Conservation (phyloP, 345 rosid species). For the Rubroshorea leprosula region DNA sequence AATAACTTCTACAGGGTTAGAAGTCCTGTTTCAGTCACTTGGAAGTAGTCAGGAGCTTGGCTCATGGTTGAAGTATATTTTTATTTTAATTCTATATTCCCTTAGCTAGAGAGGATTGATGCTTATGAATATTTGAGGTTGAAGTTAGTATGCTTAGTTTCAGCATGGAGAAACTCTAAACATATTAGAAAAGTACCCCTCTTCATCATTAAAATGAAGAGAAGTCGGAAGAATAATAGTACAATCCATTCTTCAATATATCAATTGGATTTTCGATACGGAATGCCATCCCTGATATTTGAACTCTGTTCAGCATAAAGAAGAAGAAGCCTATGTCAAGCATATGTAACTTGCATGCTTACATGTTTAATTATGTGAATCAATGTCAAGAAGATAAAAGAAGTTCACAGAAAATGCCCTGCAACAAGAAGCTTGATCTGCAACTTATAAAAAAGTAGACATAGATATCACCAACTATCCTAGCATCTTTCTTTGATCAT, state of each 20-base stretch:
- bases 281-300: too few relatives aligned
- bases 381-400: not conserved
- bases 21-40: slow-evolving; percentile 84
- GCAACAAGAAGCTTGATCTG: not conserved
- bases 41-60: slow-evolving; percentile 30
- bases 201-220: slow-evolving; percentile 13
- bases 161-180: slow-evolving; percentile 11
- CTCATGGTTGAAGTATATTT: not conserved
- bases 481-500: not conserved
- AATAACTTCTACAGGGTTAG: slow-evolving; percentile 47
- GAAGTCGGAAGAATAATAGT: slow-evolving; percentile 2
- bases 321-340: not conserved
- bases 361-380: not conserved
- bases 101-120: not conserved
- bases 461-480: not conserved
- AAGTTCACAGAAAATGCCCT: not conserved
- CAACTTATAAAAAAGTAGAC: not conserved
- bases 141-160: slow-evolving; percentile 5
- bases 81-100: slow-evolving; percentile 3
- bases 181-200: slow-evolving; percentile 4
- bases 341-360: too few relatives aligned
- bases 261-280: too few relatives aligned
- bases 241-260: not conserved
- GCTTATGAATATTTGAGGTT: not conserved
- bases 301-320: too few relatives aligned